phyloP scores from a whole-genome alignment of 495 filamentous ascomycete species.

The Cenococcum geophilum region DNA sequence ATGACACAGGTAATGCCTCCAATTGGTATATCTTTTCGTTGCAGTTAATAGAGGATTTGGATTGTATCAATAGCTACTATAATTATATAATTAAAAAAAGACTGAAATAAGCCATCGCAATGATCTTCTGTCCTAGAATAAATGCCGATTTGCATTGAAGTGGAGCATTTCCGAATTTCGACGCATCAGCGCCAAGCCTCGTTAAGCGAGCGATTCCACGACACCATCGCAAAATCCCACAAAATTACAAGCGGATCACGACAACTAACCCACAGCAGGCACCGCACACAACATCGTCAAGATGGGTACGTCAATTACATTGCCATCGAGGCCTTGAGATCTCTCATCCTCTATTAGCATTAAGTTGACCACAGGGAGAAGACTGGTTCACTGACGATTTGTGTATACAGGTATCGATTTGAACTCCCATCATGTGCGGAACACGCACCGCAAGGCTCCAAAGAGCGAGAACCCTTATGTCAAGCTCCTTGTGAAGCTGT shows the following conservation, averaged over 20 bases:
- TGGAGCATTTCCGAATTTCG: neutral
- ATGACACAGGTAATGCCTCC: neutral
- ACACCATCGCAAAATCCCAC: neutral
- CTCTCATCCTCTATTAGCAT: too few species aligned
- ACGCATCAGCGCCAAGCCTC: neutral
- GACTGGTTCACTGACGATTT: neutral
- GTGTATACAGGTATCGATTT: constrained; percentile 53
- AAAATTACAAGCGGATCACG: neutral
- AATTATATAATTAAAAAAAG: neutral
- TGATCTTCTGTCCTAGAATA: too few species aligned
- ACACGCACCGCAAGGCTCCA: constrained; percentile 83
- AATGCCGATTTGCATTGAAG: neutral
- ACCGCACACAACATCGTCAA: neutral
- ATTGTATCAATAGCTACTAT: neutral
- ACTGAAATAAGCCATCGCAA: too few species aligned
- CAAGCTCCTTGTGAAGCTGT: constrained; percentile 96
- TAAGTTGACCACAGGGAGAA: too few species aligned
- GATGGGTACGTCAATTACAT: constrained; percentile 2
- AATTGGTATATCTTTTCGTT: neutral
- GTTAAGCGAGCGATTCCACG: neutral
- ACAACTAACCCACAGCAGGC: neutral
- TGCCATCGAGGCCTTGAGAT: too few species aligned
- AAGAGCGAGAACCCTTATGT: constrained; percentile 98
- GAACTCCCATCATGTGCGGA: constrained; percentile 73
- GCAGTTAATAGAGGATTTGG: neutral